phyloP scores from a whole-genome alignment of 2,329 filamentous ascomycete genomes.

The Beauveria brongniartii region DNA sequence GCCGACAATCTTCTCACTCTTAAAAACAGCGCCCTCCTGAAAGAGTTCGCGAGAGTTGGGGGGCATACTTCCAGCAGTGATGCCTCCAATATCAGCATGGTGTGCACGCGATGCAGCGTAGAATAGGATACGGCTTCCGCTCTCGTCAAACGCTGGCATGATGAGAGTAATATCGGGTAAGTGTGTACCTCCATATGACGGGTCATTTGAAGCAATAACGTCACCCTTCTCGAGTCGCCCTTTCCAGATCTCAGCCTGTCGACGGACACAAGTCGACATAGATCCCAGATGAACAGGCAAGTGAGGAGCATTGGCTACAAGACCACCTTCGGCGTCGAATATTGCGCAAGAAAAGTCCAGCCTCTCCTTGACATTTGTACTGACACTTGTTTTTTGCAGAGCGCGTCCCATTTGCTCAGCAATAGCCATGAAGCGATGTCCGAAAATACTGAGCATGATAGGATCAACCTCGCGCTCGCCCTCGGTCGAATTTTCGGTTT shows the following conservation, averaged over 20 bases:
- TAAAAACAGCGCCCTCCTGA: conserved; percentile 56
- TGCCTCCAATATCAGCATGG: conserved; percentile 79
- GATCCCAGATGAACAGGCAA: conserved; percentile 73
- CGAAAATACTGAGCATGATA: conserved; percentile 72
- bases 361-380: conserved; percentile 74
- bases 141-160: conserved; percentile 63
- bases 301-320: conserved; percentile 74
- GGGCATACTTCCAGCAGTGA: conserved; percentile 74
- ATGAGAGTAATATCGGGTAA: conserved; percentile 75
- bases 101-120: conserved; percentile 75
- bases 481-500: conserved; percentile 5
- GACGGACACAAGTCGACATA: conserved; percentile 74
- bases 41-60: conserved; percentile 58
- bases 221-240: conserved; percentile 70
- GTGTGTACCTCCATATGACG: conserved; percentile 76
- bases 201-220: conserved; percentile 77
- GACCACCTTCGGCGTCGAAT: conserved; percentile 65
- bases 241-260: conserved; percentile 72
- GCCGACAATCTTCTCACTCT: conserved; percentile 63
- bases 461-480: conserved; percentile 41
- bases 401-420: conserved; percentile 78
- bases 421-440: conserved; percentile 78
- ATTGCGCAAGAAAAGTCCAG: conserved; percentile 77
- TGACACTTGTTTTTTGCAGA: conserved; percentile 72
- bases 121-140: conserved; percentile 65